phyloP scores from a whole-genome alignment of 805 yeast genomes.

The Yarrowia bubula region DNA sequence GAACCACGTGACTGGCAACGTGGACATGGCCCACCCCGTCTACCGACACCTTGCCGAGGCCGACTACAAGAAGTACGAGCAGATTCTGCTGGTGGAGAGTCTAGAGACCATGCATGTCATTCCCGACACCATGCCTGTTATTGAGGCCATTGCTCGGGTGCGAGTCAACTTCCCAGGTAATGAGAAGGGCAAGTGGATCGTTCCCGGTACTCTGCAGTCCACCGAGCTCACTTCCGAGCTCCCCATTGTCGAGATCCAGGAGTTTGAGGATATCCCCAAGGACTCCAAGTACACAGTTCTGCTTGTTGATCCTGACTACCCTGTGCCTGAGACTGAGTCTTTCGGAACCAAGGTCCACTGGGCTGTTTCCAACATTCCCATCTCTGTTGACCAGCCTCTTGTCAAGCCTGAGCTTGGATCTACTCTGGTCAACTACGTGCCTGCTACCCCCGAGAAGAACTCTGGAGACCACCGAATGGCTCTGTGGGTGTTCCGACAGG shows the following conservation, averaged over 20 bases:
- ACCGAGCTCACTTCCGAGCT: conserved; percentile 69
- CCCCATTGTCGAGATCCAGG: conserved; percentile 76
- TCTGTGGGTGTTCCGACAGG: conserved; percentile 88
- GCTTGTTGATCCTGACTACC: conserved; percentile 88
- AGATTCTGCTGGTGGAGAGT: conserved; percentile 87
- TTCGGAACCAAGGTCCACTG: conserved; percentile 72
- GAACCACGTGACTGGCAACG: conserved; percentile 50
- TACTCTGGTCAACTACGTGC: conserved; percentile 60
- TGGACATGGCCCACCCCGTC: conserved; percentile 76
- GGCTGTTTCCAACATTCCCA: conserved; percentile 67
- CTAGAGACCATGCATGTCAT: conserved; percentile 78
- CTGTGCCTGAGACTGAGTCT: conserved; percentile 67
- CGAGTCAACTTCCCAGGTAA: conserved; percentile 71
- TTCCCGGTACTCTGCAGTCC: conserved; percentile 74
- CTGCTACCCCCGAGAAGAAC: conserved; percentile 89
- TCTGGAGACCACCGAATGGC: conserved; percentile 77
- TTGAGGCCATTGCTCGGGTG: conserved; percentile 77
- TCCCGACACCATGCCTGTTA: conserved; percentile 91
- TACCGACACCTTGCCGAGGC: conserved; percentile 65
- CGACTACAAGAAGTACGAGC: conserved; percentile 69
- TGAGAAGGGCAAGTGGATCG: conserved; percentile 58
- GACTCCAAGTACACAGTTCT: conserved; percentile 69
- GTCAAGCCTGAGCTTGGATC: conserved; percentile 39
- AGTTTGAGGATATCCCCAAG: conserved; percentile 53
- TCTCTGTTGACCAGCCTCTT: conserved; percentile 46